Base-by-base conservation (phyloP, 139 green algal species). In the Chlamydomonas sp. region DNA sequence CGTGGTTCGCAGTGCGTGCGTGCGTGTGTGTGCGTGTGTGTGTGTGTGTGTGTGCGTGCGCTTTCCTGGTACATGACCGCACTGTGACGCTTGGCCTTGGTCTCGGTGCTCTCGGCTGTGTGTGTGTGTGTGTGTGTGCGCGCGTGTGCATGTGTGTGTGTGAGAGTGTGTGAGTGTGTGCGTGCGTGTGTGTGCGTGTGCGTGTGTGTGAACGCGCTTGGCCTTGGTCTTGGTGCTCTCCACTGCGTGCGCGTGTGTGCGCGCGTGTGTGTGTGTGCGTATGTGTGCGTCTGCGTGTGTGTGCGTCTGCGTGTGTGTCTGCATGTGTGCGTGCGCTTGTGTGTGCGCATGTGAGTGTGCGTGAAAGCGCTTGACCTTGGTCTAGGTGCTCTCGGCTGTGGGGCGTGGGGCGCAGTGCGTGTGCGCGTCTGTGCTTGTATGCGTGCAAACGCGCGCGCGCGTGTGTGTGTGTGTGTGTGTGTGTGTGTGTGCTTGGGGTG, bases 61-160 rank as follows among this genome's bases (percentile, higher is more conserved):
- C 13, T 26, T 54, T 54, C 20, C 13, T 26, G 43, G 16, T 54
- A 54, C 20, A 13, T 58, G 10, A 58, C 26, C 8, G n/a, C 13
- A 5, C 16, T n/a, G 24, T 69, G 37, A 36, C 30, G 62, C 35
- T 69, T 69, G 36, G 57, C 10, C 37, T 69, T 69, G 36, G 62
- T 57, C 5, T 58, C 35, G 10, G 57, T 49, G n/a, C 33, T 28
- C 37, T 69, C 62, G 26, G 36, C 62, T 69, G 62, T 24, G 57
- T 22, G 50, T 50, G 39, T 50, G 8, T 50, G 13, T n/a, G 39
- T 50, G 39, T n/a, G 13, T 8, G 39, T 8, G 8, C 39, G 13
- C 39, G 13, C 39, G 39, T n/a, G 39, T n/a, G 39, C 8, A 13
- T 50, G 8, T 50, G 39, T 8, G 39, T 13, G 13, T n/a, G 39